Conservation (phyloP, 1,139 yeast species). For the Kurtzmaniella natalensis region DNA sequence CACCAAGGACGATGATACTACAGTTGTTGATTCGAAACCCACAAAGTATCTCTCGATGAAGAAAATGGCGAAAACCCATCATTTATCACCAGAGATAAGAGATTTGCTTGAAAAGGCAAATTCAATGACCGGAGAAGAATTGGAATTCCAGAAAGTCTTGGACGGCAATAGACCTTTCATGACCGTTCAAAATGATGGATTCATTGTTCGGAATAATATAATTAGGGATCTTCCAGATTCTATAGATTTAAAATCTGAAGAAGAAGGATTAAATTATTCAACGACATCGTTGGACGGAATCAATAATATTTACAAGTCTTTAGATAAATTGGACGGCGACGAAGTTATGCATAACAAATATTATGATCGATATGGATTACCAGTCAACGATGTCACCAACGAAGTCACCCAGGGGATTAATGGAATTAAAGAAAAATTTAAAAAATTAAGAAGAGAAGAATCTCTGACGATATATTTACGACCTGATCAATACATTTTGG, state of each 20-base stretch:
- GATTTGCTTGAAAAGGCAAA: constrained; percentile 8
- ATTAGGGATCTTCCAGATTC: constrained; percentile 36
- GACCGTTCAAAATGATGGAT: constrained; percentile 33
- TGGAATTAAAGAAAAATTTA: constrained; percentile 35
- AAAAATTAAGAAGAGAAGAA: constrained; percentile 32
- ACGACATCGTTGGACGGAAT: constrained; percentile 21
- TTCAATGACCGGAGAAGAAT: constrained; percentile 35
- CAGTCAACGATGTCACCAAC: constrained; percentile 31
- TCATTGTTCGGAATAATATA: constrained; percentile 30
- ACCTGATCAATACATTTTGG: constrained; percentile 25
- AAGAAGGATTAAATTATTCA: constrained; percentile 9
- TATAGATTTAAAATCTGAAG: constrained; percentile 28
- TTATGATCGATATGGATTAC: constrained; percentile 27
- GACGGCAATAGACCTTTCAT: constrained; percentile 36
- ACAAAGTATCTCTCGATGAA: neutral
- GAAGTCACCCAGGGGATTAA: constrained; percentile 32
- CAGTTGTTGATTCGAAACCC: neutral
- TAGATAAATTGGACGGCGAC: constrained; percentile 35
- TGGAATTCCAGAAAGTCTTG: constrained; percentile 32
- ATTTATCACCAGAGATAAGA: constrained; percentile 3
- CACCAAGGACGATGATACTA: no score
- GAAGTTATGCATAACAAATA: constrained; percentile 37
- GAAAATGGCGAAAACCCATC: neutral
- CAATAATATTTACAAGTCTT: constrained; percentile 27
- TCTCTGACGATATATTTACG: constrained; percentile 24